phyloP scores from a whole-genome alignment of 108 stramenopile genomes.

The Hondaea fermentalgiana region DNA sequence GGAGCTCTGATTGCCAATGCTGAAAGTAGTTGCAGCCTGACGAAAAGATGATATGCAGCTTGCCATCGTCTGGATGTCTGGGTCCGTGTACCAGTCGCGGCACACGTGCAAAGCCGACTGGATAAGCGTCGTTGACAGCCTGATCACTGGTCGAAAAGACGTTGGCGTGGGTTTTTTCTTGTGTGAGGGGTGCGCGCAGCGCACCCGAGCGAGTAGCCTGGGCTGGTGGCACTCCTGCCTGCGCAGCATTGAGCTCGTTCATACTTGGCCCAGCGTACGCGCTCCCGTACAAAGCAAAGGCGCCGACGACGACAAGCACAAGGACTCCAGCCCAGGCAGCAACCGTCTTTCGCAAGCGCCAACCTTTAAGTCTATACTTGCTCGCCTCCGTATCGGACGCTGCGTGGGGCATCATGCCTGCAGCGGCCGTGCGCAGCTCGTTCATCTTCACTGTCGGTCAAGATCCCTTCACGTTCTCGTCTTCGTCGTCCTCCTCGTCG shows the following conservation, averaged over 20 bases:
- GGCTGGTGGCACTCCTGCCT: neutral
- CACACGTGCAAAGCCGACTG: neutral
- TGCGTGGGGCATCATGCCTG: no score
- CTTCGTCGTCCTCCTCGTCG: no score
- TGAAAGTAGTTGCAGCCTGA: conserved; percentile 17
- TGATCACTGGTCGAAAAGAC: no score
- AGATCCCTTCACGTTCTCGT: no score
- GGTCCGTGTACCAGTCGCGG: neutral
- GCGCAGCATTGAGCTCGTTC: neutral
- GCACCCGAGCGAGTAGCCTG: neutral
- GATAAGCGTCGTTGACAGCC: neutral
- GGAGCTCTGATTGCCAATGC: neutral
- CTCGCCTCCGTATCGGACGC: neutral
- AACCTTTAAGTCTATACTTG: neutral
- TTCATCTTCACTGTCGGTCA: no score
- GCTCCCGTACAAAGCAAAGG: neutral
- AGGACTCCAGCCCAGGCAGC: neutral
- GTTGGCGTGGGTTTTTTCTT: no score
- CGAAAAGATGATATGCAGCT: conserved; percentile 7
- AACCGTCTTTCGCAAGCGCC: neutral
- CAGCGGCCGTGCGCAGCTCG: no score
- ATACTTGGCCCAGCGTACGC: neutral
- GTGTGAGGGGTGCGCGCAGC: neutral
- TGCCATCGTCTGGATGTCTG: neutral
- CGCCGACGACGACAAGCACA: neutral